Conservation (phyloP, 306 rosid genomes). For the Herpetospermum pedunculosum region DNA sequence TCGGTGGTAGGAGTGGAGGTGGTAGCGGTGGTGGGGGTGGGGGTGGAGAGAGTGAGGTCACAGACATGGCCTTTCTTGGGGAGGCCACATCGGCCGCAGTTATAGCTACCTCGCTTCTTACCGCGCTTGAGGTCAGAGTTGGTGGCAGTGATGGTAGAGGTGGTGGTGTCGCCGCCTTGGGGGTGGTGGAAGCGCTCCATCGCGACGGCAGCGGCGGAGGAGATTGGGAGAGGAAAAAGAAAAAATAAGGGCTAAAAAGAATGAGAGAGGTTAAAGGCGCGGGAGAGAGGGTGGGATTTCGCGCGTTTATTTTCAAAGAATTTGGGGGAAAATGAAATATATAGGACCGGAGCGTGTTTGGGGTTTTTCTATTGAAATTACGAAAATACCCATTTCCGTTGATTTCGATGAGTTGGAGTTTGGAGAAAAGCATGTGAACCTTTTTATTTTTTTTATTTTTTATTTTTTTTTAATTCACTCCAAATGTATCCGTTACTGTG, state of each 20-base stretch:
- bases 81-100: conserved; percentile 80
- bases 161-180: conserved; percentile 14
- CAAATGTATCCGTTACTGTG: background rate
- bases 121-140: conserved; percentile 27
- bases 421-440: background rate
- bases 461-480: background rate
- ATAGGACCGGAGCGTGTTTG: conserved; percentile 8
- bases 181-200: conserved; percentile 40
- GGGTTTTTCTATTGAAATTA: background rate
- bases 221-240: background rate
- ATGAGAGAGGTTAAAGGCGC: conserved; percentile 14
- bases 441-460: background rate
- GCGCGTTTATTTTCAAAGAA: conserved; percentile 33
- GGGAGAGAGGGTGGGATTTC: conserved; percentile 37
- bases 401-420: background rate
- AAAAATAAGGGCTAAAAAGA: background rate
- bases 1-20: conserved; percentile 16
- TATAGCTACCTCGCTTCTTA: conserved; percentile 70
- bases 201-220: background rate
- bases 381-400: background rate
- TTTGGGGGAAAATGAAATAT: background rate
- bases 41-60: conserved; percentile 21
- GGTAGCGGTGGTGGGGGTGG: conserved; percentile 9
- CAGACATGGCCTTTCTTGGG: conserved; percentile 87
- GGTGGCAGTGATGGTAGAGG: conserved; percentile 7